Base-by-base conservation (phyloP, 2,329 filamentous ascomycete species). In the Trichophyton verrucosum region DNA sequence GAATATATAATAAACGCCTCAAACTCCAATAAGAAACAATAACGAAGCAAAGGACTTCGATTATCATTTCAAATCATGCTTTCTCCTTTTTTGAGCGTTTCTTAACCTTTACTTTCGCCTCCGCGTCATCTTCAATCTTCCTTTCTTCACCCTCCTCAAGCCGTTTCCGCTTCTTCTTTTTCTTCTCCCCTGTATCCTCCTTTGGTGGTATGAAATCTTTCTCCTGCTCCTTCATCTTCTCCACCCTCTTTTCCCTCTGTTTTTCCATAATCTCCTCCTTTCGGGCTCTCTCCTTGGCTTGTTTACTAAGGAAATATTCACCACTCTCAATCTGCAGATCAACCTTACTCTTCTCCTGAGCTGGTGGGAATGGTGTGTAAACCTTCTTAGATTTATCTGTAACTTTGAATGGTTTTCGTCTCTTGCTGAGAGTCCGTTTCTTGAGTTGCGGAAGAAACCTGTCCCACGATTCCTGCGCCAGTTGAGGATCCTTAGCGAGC, bases 261-360 rank as follows among this genome's bases (percentile, higher is more conserved):
- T 87, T 86, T 73, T 95, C 90, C 70, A 89, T 82, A 66, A 90
- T 81, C 70, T 89, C 88, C 71, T 92, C 87, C 74, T 88, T 86
- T 55, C 81, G 85, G 60, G 86, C 87, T 63, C 91, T 82, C 70
- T 95, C 89, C 81, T 95, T 96, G 63, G 90, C 91, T 70, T 91
- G 85, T 80, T 96, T 96, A 71, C 86, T 86, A 71, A 99, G 76
- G 75, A 97, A 97, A 78, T 95, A 99, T 77, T 97, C 92, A 76
- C 94, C 92, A 68, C 85, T 91, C 80, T 99, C 94, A 78, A 99
- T 96, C 81, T 99, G 92, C 75, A 91, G 77, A 76, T 99, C 94
- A 68, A 99, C 83, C 84, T 97, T 99, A 84, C 91, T 96, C 88
- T 96, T 96, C 81, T 99, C 92, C 66, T 91, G 91, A 49, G 91